Evolutionary conservation across 169 alveolate species (phyloP), one percentile per base, ranked within the genome.

Genomic region (Babesia caballi): DNA sequence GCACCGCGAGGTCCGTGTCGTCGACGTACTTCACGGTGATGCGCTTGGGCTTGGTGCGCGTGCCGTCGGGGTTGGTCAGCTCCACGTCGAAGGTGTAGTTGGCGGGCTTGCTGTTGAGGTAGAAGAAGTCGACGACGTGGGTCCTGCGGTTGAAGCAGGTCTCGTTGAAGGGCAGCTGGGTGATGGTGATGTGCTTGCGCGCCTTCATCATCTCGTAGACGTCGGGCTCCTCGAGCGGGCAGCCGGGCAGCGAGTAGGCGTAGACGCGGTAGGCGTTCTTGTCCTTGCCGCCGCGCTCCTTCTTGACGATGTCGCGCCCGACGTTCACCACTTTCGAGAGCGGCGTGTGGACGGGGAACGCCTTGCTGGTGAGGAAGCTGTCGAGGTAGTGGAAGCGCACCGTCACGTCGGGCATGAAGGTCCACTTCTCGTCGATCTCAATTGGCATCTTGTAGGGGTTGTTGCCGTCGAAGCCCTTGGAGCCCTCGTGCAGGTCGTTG

Each of bases 211-310:
- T 17, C 8, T 54, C 44, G 35, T 52, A 46, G 12, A 78, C 41
- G 49, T 59, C 77, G 30, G 52, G 35, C 28, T 69, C 72, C 51
- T 78, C 87, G 21, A 65, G 73, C 3, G 61, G 63, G 36, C 87
- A 78, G 23, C 87, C 87, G 27, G 76, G 87, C 28, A 78, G 32
- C 4, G 82, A 50, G 41, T 78, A 78, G 8, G 87, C 72, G 30
- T 78, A 69, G 23, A 78, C 61, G 53, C 71, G 72, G 49, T 50
- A 68, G 23, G 53, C 76, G 5, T 54, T 42, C 32, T 68, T 78
- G 38, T 53, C 49, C 40, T 61, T 70, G 5, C 49, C 42, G 38
- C 56, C 66, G 21, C 33, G 41, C 11, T 50, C 33, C 65, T 54
- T 78, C 33, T 57, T 57, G 35, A 78, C 35, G 14, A 53, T 52